A percentile compares a stretch with the other conserved stretches of the same genome.
Conservation (phyloP, 345 rosid species). For the Trapa bicornis region DNA sequence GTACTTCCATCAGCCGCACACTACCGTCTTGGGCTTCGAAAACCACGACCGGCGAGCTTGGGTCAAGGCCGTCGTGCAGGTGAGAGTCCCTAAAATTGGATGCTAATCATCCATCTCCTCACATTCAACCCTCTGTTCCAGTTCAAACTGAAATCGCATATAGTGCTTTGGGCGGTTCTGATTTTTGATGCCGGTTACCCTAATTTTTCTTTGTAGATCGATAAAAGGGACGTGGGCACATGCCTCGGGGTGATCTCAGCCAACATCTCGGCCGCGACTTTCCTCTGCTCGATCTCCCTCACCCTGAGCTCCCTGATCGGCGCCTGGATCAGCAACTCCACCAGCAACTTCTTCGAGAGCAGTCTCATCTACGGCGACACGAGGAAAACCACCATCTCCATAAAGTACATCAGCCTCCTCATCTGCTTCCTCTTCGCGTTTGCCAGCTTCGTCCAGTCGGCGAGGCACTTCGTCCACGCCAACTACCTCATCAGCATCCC, state of each 20-base stretch:
- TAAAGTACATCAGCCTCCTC: conserved; percentile 60
- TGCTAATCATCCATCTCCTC: too few relatives aligned
- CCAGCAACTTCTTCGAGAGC: conserved; percentile 33
- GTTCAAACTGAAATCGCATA: too few relatives aligned
- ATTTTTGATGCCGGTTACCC: not conserved
- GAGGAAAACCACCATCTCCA: conserved; percentile 41
- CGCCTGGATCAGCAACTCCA: conserved; percentile 62
- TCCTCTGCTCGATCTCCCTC: conserved; percentile 48
- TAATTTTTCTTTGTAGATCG: not conserved
- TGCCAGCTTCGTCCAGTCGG: conserved; percentile 58
- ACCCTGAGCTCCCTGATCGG: conserved; percentile 72
- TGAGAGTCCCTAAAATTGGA: not conserved
- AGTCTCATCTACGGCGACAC: conserved; percentile 61
- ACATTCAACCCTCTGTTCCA: too few relatives aligned
- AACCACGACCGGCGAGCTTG: conserved; percentile 63
- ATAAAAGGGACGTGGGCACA: conserved; percentile 19
- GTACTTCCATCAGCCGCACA: conserved; percentile 57
- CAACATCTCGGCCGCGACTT: conserved; percentile 62
- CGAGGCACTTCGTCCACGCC: conserved; percentile 54
- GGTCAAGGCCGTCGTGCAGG: conserved; percentile 70
- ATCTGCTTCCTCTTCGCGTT: conserved; percentile 61
- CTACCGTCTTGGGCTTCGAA: conserved; percentile 62
- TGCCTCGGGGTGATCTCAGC: conserved; percentile 43
- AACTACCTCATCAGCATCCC: conserved; percentile 58
- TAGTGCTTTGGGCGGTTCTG: not conserved